Evolutionary conservation across 768 basidiomycete genomes (phyloP), one percentile per base, ranked within the genome.

Genomic region (Strobilomyces dryophilus): DNA sequence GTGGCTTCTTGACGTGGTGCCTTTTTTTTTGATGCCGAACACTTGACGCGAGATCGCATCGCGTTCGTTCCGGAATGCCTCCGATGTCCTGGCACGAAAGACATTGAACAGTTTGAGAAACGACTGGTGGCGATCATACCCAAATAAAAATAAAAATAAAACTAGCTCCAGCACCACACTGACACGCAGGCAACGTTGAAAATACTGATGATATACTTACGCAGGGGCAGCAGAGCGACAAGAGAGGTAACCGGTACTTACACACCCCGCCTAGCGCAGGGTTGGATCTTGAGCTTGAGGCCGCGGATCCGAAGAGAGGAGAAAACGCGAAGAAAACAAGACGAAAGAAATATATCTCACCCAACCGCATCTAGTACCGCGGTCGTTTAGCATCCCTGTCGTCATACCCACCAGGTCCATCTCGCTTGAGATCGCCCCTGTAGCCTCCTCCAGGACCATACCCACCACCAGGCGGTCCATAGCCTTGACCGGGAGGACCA

Each of bases 351-450:
- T 49, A 61, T 63, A 59, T 72, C 65, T 62, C 66, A 67, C 66
- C 65, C 65, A 61, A 69, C 66, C 67, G 63, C 69, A 64, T 60
- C 78, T 82, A 92, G 72, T 88, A 90, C 65, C 90, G 81, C 64
- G 86, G 84, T 66, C 90, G 85, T 73, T 92, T 92, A 32, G 77
- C 63, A 60, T 91, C 89, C 60, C 89, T 81, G 70, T 92, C 89
- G 65, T 92, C 89, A 70, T 79, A 88, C 70, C 85, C 85, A 74
- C 85, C 83, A 49, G 85, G 79, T 60, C 80, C 82, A 66, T 79
- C 79, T 58, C 89, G 82, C 72, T 90, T 90, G 74, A 89, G 83
- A 66, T 86, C 86, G 35, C 80, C 79, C 56, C 84, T 82, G 69
- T 79, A 82, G 49, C 82, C 82, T 50, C 79, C 79, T 51, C 71